Percentiles rank a stretch among this genome's conserved stretches.
These are phyloP conservation scores for Wickerhamiella siamensis DNA, from an alignment of 805 yeast species.

Conservation along the genomic window DNA sequence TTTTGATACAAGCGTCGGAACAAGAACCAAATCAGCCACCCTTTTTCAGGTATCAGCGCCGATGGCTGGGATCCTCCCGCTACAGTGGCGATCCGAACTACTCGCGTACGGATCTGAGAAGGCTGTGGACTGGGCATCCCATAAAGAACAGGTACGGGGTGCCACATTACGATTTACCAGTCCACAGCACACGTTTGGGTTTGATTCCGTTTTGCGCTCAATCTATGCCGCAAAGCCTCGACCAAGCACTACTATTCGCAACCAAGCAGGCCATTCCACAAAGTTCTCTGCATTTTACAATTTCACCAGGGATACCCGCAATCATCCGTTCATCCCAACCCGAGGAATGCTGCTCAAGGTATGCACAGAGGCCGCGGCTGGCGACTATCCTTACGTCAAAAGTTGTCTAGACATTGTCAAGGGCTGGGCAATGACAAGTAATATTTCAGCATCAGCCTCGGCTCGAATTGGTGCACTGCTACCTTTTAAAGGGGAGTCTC, in stretches of 20 bases:
- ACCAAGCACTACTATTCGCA: conserved; percentile 43
- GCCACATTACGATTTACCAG: conserved; percentile 28
- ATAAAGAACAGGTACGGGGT: conserved; percentile 40
- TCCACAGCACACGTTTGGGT: conserved; percentile 35
- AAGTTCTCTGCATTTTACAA: conserved; percentile 41
- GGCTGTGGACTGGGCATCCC: conserved; percentile 37
- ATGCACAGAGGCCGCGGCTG: conserved; percentile 34
- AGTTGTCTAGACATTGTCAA: conserved; percentile 25
- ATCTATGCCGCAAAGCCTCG: conserved; percentile 32
- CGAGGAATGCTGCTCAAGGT: conserved; percentile 31
- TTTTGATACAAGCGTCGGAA: conserved; percentile 44
- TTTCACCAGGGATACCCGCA: conserved; percentile 32
- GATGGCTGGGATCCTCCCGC: conserved; percentile 29
- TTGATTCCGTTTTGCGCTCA: conserved; percentile 45
- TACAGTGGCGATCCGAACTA: conserved; percentile 37
- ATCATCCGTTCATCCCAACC: conserved; percentile 31
- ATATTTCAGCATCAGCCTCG: conserved; percentile 10
- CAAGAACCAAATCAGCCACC: conserved; percentile 43
- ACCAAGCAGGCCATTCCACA: conserved; percentile 45
- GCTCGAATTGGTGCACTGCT: conserved; percentile 14
- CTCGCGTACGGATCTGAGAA: conserved; percentile 38
- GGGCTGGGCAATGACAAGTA: conserved; percentile 19
- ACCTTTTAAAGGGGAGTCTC: conserved; percentile 27
- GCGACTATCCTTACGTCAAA: conserved; percentile 24
- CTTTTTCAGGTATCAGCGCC: conserved; percentile 40